Percentiles rank a stretch among this genome's conserved stretches.
Conservation (phyloP, 306 rosid genomes). For the Coriaria nepalensis region DNA sequence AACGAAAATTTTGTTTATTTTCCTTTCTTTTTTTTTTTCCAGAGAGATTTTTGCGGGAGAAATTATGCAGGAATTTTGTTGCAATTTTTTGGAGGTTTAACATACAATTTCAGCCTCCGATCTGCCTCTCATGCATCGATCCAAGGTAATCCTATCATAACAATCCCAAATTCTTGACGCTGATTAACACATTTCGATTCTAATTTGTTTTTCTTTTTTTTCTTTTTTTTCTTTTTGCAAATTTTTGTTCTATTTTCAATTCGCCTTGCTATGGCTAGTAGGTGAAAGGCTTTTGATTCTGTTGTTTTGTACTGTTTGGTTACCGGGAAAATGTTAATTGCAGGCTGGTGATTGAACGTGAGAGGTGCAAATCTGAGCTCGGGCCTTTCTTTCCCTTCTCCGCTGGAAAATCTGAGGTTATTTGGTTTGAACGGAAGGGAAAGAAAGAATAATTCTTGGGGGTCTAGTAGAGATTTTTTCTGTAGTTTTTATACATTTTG, state of each 20-base stretch:
- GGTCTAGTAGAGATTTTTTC: conserved; percentile 5
- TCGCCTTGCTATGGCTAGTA: conserved; percentile 6
- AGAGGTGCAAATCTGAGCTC: conserved; percentile 19
- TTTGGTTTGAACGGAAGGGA: conserved; percentile 38
- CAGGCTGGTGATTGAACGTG: conserved; percentile 36
- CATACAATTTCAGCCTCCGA: conserved; percentile 25
- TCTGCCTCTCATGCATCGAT: conserved; percentile 20
- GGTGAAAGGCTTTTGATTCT: not conserved
- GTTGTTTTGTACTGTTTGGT: conserved; percentile 6
- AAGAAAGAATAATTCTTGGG: conserved; percentile 27
- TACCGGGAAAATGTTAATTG: conserved; percentile 12
- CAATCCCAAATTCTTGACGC: not conserved
- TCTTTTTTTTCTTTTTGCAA: not conserved
- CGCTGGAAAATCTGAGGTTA: conserved; percentile 13
- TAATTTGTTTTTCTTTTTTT: not conserved
- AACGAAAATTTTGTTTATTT: not conserved
- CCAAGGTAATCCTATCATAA: conserved; percentile 16
- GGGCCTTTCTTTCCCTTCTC: conserved; percentile 61
- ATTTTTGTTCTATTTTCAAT: conserved; percentile 9
- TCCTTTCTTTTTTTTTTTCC: no score
- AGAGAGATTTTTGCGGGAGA: conserved; percentile 13
- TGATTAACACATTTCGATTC: conserved; percentile 11
- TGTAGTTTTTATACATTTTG: not conserved
- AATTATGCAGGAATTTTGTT: conserved; percentile 23
- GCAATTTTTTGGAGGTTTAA: conserved; percentile 13